Evolutionary conservation across 768 basidiomycete genomes (phyloP).

Genomic region (Hydnum rufescens): DNA sequence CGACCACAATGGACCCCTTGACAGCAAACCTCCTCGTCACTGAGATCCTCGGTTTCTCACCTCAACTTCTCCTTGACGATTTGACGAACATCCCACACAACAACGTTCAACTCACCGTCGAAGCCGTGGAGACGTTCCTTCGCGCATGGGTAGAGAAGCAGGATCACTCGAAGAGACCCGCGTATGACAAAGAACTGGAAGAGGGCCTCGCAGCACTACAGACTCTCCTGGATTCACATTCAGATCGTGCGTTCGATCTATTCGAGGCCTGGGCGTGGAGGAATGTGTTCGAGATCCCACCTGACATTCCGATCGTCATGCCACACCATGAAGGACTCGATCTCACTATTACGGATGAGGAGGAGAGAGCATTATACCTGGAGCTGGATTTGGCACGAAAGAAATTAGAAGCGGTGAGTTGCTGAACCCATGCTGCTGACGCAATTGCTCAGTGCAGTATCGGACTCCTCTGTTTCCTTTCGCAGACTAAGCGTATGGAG

Average conservation of each 20-base stretch:
- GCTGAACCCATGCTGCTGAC: not conserved
- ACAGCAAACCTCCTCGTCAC: slow-evolving; percentile 12
- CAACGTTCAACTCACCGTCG: slow-evolving; percentile 55
- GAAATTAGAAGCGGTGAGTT: slow-evolving; percentile 48
- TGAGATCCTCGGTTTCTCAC: slow-evolving; percentile 67
- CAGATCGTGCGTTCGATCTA: slow-evolving; percentile 79
- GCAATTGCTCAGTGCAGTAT: not conserved
- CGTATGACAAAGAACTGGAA: slow-evolving; percentile 28
- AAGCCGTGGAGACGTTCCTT: slow-evolving; percentile 62
- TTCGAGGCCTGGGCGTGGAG: slow-evolving; percentile 79
- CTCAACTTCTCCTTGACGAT: slow-evolving; percentile 69
- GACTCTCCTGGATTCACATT: slow-evolving; percentile 70
- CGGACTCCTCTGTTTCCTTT: not conserved
- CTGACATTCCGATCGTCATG: slow-evolving; percentile 46
- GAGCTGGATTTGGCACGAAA: slow-evolving; percentile 48
- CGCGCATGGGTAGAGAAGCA: slow-evolving; percentile 46
- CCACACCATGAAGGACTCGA: slow-evolving; percentile 61
- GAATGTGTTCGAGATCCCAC: slow-evolving; percentile 66
- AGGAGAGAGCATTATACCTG: slow-evolving; percentile 30
- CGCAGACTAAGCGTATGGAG: not conserved
- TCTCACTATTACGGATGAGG: slow-evolving; percentile 37
- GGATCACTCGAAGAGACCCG: not conserved
- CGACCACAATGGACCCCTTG: not conserved
- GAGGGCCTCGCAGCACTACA: slow-evolving; percentile 74
- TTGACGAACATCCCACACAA: slow-evolving; percentile 70